Base-by-base conservation (phyloP, 2,329 filamentous ascomycete species). In the Pseudocercospora vitis region DNA sequence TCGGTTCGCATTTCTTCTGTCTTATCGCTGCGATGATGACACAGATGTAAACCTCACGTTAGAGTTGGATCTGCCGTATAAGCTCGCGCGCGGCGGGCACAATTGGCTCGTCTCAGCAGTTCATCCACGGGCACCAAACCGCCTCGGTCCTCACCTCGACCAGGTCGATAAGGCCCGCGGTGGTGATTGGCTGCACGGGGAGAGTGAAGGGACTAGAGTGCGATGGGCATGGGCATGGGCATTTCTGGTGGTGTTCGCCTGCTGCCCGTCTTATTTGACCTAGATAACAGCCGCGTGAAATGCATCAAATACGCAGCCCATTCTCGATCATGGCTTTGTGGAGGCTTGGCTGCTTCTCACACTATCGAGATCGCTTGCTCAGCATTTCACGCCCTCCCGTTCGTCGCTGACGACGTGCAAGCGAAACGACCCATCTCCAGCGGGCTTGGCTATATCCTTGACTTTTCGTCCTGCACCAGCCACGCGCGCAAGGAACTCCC, bases 311-410 rank as follows among this genome's bases (percentile, higher is more conserved):
- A 42, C 37, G 2, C 19, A n/a, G 4, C 37, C 37, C 11, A 24
- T 42, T 26, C 21, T 26, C 37, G 7, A 12, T 42, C 37, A 42
- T 16, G 37, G 37, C 37, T 42, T n/a, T 24, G 37, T n/a, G 19
- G 23, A 40, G 37, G 37, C 37, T 40, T 40, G 37, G 37, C 37
- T 24, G 23, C 37, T n/a, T 19, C 21, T 24, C 7, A 40, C 37
- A 40, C 37, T 24, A 42, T 42, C 37, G 21, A 42, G 37, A 42
- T 42, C 21, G 37, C 37, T 42, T 42, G 37, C 37, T 42, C 7
- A 42, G 37, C 37, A 42, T 16, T 29, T 29, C n/a, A 11, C 19
- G 19, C 37, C 23, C 4, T 39, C 19, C 11, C 35, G 35, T 12
- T 40, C 26, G 26, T 29, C 26, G n/a, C 26, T 29, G 26, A 7